Evolutionary conservation across 495 filamentous ascomycete species (phyloP).

Genomic region (Penicillium longicatenatum): DNA sequence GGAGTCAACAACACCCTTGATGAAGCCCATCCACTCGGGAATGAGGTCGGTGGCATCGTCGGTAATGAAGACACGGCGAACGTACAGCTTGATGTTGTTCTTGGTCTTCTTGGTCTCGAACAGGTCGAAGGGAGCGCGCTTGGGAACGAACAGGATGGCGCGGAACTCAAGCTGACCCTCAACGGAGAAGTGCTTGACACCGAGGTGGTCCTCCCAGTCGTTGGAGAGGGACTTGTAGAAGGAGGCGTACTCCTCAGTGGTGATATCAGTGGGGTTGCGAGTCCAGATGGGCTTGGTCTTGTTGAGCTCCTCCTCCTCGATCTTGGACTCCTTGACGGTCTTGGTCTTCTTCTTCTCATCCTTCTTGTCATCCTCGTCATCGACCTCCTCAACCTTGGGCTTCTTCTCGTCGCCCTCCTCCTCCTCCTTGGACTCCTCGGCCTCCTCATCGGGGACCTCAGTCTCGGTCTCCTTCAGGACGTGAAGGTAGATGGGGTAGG

Average conservation of each 20-base stretch:
- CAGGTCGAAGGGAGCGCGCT: constrained; percentile 98
- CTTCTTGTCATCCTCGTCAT: constrained; percentile 81
- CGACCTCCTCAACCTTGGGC: constrained; percentile 72
- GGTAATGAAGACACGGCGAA: constrained; percentile 99
- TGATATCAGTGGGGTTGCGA: constrained; percentile 94
- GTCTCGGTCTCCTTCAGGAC: constrained; percentile 98
- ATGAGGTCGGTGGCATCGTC: constrained; percentile 99
- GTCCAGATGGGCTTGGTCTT: constrained; percentile 99
- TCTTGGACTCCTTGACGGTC: constrained; percentile 98
- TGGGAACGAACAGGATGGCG: constrained; percentile 98
- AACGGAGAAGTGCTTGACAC: constrained; percentile 99
- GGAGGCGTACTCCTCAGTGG: constrained; percentile 91
- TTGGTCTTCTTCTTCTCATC: constrained; percentile 92
- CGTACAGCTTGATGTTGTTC: constrained; percentile 99
- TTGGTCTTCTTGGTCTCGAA: constrained; percentile 99
- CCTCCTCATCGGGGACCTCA: constrained; percentile 97
- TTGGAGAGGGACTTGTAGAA: constrained; percentile 99
- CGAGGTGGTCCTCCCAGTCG: constrained; percentile 99
- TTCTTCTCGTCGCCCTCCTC: constrained; percentile 87
- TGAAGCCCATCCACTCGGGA: constrained; percentile 97
- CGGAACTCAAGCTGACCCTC: constrained; percentile 99
- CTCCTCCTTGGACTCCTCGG: constrained; percentile 73
- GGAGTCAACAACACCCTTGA: constrained; percentile 99
- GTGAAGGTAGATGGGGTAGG: constrained; percentile 99
- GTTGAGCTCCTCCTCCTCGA: constrained; percentile 99